These are phyloP conservation scores for Debaryomycetaceae sp. DNA, from an alignment of 1,139 yeast species.

Conservation along the genomic window DNA sequence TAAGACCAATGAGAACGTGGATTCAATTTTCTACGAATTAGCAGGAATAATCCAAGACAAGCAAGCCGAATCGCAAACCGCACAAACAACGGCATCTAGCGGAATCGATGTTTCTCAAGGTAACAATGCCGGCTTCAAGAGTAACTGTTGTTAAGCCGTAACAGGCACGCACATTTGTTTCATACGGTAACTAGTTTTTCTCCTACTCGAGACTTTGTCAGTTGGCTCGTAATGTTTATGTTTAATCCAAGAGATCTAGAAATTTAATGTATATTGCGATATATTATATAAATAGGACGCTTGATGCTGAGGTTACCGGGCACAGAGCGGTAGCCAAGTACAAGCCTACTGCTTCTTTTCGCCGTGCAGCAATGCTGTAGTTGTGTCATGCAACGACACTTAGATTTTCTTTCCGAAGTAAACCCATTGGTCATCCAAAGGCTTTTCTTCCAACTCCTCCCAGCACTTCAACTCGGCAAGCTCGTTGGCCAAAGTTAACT, in stretches of 20 bases:
- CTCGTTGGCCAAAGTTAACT: conserved; percentile 63
- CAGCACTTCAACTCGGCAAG: conserved; percentile 66
- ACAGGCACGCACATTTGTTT: background rate
- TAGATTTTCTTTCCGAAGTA: conserved; percentile 61
- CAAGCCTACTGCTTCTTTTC: background rate
- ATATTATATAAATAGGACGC: background rate
- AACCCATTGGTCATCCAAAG: conserved; percentile 72
- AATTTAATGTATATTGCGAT: background rate
- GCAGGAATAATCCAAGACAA: conserved; percentile 87
- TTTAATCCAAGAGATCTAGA: background rate
- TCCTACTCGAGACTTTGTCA: background rate
- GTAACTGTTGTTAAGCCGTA: conserved; percentile 35
- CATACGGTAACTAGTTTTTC: background rate
- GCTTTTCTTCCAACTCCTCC: conserved; percentile 67
- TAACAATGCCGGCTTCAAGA: conserved; percentile 26
- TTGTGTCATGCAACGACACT: conserved; percentile 4
- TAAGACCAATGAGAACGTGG: conserved; percentile 88
- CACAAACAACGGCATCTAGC: conserved; percentile 19
- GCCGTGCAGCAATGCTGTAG: background rate
- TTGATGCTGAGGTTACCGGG: background rate
- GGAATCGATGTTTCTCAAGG: conserved; percentile 47
- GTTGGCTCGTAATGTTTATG: background rate
- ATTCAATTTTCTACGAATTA: conserved; percentile 83
- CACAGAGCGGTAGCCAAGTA: background rate
- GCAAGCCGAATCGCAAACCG: conserved; percentile 43